Evolutionary conservation across 495 filamentous ascomycete species (phyloP).

Genomic region (Daldinia vernicosa): DNA sequence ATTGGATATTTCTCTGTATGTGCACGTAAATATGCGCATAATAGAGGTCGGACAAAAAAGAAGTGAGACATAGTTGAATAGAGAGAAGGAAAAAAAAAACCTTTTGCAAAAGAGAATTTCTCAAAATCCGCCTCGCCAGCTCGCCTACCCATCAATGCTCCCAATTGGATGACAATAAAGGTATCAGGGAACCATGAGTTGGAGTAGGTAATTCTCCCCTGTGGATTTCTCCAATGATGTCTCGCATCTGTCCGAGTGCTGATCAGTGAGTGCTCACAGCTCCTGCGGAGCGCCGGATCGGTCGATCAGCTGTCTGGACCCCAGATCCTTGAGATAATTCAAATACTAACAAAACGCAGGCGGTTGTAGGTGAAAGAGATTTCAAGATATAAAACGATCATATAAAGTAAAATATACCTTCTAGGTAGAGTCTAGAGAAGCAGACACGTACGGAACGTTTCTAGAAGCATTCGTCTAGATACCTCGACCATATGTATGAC

Average conservation of each 20-base stretch:
- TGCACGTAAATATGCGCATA: background rate
- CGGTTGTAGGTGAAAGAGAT: background rate
- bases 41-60: background rate
- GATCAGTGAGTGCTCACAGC: constrained; percentile 2
- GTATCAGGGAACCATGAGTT: background rate
- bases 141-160: background rate
- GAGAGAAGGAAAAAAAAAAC: background rate
- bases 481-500: background rate
- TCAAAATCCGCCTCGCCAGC: background rate
- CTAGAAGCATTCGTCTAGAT: background rate
- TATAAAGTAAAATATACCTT: background rate
- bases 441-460: background rate
- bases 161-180: background rate
- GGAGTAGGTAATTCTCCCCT: background rate
- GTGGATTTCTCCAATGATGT: background rate
- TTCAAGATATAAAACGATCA: background rate
- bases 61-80: background rate
- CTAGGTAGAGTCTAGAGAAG: background rate
- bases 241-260: background rate
- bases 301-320: background rate
- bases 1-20: background rate
- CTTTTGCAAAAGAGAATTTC: background rate
- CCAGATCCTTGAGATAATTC: background rate
- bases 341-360: background rate
- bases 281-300: background rate